Conservation (phyloP, 1,284 basidiomycete species). For the Taiwanofungus camphoratus region DNA sequence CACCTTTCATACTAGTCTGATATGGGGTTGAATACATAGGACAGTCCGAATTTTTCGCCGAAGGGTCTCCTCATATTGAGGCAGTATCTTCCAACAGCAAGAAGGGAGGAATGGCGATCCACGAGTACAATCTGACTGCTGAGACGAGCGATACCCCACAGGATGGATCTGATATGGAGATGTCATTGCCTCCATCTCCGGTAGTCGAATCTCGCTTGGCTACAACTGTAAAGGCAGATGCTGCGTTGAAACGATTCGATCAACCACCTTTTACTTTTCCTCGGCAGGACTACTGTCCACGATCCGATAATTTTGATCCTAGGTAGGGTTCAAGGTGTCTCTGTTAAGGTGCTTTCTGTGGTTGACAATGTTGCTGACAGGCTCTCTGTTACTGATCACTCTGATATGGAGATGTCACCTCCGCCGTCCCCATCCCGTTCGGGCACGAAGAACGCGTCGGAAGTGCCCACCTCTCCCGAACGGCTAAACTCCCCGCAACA, state of each 20-base stretch:
- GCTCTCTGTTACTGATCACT: neutral
- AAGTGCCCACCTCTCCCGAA: too few relatives aligned
- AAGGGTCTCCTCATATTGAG: too few relatives aligned
- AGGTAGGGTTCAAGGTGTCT: neutral
- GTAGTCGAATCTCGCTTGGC: neutral
- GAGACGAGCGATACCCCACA: constrained; percentile 1
- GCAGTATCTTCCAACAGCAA: too few relatives aligned
- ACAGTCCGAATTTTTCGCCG: too few relatives aligned
- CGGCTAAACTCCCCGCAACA: too few relatives aligned
- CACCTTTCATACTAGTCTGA: too few relatives aligned
- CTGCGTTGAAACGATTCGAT: neutral
- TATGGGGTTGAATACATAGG: too few relatives aligned
- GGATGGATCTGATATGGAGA: constrained; percentile 21
- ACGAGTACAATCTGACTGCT: too few relatives aligned
- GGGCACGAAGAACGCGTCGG: too few relatives aligned
- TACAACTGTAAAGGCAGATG: too few relatives aligned
- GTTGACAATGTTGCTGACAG: neutral
- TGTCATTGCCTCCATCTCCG: constrained; percentile 17
- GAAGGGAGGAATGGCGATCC: too few relatives aligned
- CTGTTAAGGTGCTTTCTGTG: neutral
- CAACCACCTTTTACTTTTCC: too few relatives aligned
- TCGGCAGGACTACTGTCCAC: neutral
- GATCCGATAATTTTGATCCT: neutral
- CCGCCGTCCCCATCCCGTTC: neutral
- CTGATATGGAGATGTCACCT: constrained; percentile 1